These are phyloP conservation scores for Malbranchea zuffiana DNA, from an alignment of 2,329 filamentous ascomycete genomes.

Conservation along the genomic window DNA sequence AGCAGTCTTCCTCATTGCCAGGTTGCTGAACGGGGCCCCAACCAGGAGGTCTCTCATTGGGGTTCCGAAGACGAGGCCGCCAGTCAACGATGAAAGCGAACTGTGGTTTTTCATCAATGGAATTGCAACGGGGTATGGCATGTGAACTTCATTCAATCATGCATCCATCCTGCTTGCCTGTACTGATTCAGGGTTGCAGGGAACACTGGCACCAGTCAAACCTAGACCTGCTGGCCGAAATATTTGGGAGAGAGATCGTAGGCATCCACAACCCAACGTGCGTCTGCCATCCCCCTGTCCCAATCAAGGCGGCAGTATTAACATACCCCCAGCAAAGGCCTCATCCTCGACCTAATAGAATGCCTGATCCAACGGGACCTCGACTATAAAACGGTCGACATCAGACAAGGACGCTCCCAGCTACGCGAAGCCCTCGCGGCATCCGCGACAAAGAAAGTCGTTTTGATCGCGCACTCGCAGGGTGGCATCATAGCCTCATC, in stretches of 20 bases:
- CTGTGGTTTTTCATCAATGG: constrained; percentile 8
- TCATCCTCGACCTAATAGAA: constrained; percentile 7
- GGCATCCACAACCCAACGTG: constrained; percentile 8
- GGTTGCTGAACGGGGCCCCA: constrained; percentile 2
- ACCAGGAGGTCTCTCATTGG: neutral
- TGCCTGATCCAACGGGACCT: constrained; percentile 7
- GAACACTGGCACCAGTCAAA: constrained; percentile 7
- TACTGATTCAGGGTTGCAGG: neutral
- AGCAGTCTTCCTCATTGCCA: neutral
- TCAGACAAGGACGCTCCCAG: constrained; percentile 6
- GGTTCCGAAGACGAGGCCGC: constrained; percentile 1
- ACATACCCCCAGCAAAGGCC: constrained; percentile 4
- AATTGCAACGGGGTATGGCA: constrained; percentile 4
- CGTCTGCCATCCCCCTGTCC: neutral
- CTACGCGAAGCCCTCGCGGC: constrained; percentile 3
- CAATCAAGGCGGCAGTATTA: too few relatives aligned
- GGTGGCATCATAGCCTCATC: constrained; percentile 4
- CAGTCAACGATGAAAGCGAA: neutral
- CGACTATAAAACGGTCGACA: constrained; percentile 3
- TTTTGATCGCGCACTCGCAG: constrained; percentile 6
- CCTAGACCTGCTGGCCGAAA: constrained; percentile 6
- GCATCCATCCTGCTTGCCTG: neutral
- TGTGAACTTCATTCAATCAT: too few relatives aligned
- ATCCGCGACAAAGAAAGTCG: constrained; percentile 2
- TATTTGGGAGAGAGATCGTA: constrained; percentile 5